Base-by-base conservation (phyloP, 176 grass and related monocot genomes). In the maize (Zea mays) region DNA sequence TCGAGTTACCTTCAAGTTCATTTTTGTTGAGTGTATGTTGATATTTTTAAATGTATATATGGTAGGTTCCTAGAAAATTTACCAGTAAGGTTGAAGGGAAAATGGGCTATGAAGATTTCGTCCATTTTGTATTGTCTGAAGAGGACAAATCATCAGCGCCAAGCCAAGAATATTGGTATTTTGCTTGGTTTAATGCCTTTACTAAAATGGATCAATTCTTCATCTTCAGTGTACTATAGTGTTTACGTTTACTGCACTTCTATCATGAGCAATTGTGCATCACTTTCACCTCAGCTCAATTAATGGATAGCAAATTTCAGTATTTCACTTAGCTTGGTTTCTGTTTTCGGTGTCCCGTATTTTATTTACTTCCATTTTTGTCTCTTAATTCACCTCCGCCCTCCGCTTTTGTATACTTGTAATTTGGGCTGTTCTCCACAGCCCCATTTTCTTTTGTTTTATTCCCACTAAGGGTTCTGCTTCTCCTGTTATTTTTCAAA, bases 51-150 rank as follows among this genome's bases (percentile, higher is more conserved):
- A 43, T 81, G 43, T 6, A 71, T 82, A 45, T 16, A 36, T 46
- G 40, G 71, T 74, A 97, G 93, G 79, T 97, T 90, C 90, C 93
- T 74, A 88, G 90, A 76, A 97, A 97, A 88, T 97, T 97, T 92
- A 85, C 85, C 39, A 92, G 93, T 76, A 92, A 97, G 76, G 68
- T 82, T 45, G 85, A 90, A 84, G 90, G 93, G 17, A 97, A 97
- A 78, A 97, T 97, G 90, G 83, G 93, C 60, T 97, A 97, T 61
- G 93, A 97, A 87, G 93, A 97, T 86, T 97, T 90, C 83, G 93
- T 97, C 73, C 88, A 97, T 85, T 97, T 97, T 74, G 88, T 97
- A 84, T 86, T 97, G 45, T 89, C 93, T 39, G 93, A 97, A 81
- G 93, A 97, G 66, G 90, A 97, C 52, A 97, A 97, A 79, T 91